Percentiles rank a stretch among this genome's conserved stretches.
Evolutionary conservation across 2,329 filamentous ascomycete genomes (phyloP).

Genomic region (Trichoderma guizhouense): DNA sequence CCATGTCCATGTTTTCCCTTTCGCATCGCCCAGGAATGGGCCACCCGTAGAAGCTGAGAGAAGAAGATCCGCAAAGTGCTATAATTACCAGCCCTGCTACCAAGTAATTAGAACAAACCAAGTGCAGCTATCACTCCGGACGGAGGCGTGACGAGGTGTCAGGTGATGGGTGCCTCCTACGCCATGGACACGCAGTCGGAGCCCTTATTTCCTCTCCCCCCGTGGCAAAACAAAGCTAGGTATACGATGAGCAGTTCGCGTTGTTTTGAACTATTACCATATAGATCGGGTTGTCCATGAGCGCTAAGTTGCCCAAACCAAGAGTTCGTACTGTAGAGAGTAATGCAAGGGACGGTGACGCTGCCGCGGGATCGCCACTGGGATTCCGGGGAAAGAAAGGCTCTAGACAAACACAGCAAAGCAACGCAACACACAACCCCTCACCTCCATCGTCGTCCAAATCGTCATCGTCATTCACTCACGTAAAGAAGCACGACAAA

Average conservation of each 20-base stretch:
- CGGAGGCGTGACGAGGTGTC: conserved; percentile 13
- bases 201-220: neutral
- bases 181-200: conserved; percentile 13
- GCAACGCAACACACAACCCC: neutral
- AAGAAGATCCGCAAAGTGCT: neutral
- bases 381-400: neutral
- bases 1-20: neutral
- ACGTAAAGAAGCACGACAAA: neutral
- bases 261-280: neutral
- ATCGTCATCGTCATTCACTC: neutral
- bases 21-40: neutral
- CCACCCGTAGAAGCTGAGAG: neutral
- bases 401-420: neutral
- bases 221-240: neutral
- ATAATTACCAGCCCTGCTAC: neutral
- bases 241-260: neutral
- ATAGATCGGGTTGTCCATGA: neutral
- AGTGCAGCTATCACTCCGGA: neutral
- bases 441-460: neutral
- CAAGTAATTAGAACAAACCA: neutral
- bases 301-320: neutral
- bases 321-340: neutral
- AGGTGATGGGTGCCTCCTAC: conserved; percentile 20
- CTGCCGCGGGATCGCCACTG: conserved; percentile 14
- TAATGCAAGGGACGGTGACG: conserved; percentile 19